Evolutionary conservation across 2,329 filamentous ascomycete species (phyloP), one percentile per base, ranked within the genome.

Genomic region (Nannizziopsis barbatae): DNA sequence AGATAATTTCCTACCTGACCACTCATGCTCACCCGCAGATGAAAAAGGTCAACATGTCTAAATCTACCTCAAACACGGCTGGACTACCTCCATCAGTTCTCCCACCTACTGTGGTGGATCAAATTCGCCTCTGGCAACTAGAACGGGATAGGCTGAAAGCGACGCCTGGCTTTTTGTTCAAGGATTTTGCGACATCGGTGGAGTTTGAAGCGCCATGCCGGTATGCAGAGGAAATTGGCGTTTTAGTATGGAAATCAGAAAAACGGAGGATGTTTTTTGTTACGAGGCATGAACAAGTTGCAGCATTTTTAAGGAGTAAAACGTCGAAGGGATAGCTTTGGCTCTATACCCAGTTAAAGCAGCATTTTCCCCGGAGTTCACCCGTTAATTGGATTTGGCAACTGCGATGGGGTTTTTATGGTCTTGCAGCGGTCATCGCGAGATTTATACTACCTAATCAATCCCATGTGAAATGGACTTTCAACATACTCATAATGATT

Each of bases 111-210:
- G 92, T 98, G 12, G 86, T 95, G 54, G 92, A 98, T 66, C 92
- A 98, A 71, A 95, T 98, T 59, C 78, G 89, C 1, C 78, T 98
- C 15, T 98, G 92, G 92, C 90, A 98, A 71, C 81, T 96, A 45
- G 92, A 98, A 67, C 88, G 90, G 55, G 92, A 98, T 70, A 79
- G 92, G 44, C 93, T 98, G 78, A 85, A 84, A 64, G 80, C 85
- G 1, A 87, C 81, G 4, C 71, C 76, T 0, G 92, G 92, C 0
- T 96, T 87, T 63, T 65, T 96, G 22, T 94, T 98, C 72, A 83
- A 84, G 60, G 90, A 96, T 54, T 95, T 96, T 61, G 79, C 80
- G 38, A 80, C 75, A 39, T 77, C 86, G 9, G 75, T 79, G 3
- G 77, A 78, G 50, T 92, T 72, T 46, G 68, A 72, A 50, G 65